A percentile compares a stretch with the other conserved stretches of the same genome.
Conservation (phyloP, 176 grass and related monocot species). For the Bromus sterilis region DNA sequence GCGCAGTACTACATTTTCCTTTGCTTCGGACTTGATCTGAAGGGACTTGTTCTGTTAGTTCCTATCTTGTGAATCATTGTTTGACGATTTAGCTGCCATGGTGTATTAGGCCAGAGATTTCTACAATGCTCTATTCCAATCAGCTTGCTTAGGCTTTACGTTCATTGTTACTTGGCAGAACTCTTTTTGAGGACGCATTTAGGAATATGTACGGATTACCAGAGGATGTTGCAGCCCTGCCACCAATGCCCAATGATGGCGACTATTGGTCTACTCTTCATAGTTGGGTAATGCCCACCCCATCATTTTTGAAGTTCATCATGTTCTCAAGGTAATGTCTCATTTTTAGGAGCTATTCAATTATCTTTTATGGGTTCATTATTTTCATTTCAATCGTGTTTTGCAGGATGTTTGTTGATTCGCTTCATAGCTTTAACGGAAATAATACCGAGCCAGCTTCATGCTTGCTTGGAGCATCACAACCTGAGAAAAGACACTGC, state of each 20-base stretch:
- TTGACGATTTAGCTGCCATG: background rate
- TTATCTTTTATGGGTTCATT: background rate
- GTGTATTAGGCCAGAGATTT: background rate
- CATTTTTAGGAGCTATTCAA: background rate
- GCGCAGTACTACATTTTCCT: background rate
- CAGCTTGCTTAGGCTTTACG: conserved; percentile 15
- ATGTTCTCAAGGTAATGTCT: conserved; percentile 84
- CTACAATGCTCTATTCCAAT: conserved; percentile 4
- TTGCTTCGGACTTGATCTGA: background rate
- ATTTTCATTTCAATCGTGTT: background rate
- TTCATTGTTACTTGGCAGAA: conserved; percentile 38
- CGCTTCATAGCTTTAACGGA: conserved; percentile 71
- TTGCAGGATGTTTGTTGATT: conserved; percentile 93
- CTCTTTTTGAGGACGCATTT: conserved; percentile 71
- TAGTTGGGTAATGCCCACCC: conserved; percentile 97
- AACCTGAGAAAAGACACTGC: conserved; percentile 87
- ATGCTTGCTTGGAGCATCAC: conserved; percentile 85
- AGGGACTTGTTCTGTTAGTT: background rate
- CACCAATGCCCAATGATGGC: conserved; percentile 74
- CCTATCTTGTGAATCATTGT: background rate
- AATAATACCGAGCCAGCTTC: conserved; percentile 30
- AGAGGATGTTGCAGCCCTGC: conserved; percentile 47
- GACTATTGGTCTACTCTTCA: conserved; percentile 85
- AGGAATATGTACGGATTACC: conserved; percentile 85
- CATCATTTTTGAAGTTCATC: conserved; percentile 89